A percentile compares a stretch with the other conserved stretches of the same genome.
Conservation (phyloP, 495 filamentous ascomycete species). For the Penicillium malachiteum region DNA sequence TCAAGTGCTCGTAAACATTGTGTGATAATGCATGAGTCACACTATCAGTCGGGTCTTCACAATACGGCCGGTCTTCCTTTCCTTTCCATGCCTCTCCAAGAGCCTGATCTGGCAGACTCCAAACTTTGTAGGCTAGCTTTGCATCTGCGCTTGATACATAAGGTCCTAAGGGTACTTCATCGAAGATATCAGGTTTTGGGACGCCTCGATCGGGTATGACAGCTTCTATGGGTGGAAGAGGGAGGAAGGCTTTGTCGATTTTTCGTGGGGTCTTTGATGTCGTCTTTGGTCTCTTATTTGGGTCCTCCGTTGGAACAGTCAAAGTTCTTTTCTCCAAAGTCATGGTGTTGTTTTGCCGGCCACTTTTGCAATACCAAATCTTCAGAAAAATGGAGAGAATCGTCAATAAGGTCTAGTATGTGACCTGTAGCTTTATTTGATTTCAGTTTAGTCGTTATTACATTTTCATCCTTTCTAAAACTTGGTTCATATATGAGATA, state of each 20-base stretch:
- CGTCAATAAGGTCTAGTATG: no score
- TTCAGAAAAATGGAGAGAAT: no score
- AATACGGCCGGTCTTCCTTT: constrained; percentile 5
- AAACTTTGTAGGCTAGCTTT: constrained; percentile 24
- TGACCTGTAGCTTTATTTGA: no score
- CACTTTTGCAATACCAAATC: no score
- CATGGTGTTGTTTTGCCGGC: no score
- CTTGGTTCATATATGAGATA: no score
- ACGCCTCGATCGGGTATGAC: not conserved
- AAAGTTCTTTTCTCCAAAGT: no score
- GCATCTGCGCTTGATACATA: constrained; percentile 15
- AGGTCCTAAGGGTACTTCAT: constrained; percentile 18
- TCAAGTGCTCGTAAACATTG: constrained; percentile 29
- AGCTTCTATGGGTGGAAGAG: not conserved
- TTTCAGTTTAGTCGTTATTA: no score
- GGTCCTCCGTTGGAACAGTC: no score
- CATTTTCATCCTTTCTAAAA: no score
- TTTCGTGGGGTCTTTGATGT: not conserved
- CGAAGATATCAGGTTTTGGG: constrained; percentile 19
- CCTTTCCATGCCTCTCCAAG: constrained; percentile 12
- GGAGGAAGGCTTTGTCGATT: not conserved
- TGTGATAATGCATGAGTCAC: constrained; percentile 5
- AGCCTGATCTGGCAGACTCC: constrained; percentile 20
- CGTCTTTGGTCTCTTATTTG: not conserved
- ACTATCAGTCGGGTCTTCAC: not conserved